Conservation (phyloP, 2,329 filamentous ascomycete species). For the Metarhizium album region DNA sequence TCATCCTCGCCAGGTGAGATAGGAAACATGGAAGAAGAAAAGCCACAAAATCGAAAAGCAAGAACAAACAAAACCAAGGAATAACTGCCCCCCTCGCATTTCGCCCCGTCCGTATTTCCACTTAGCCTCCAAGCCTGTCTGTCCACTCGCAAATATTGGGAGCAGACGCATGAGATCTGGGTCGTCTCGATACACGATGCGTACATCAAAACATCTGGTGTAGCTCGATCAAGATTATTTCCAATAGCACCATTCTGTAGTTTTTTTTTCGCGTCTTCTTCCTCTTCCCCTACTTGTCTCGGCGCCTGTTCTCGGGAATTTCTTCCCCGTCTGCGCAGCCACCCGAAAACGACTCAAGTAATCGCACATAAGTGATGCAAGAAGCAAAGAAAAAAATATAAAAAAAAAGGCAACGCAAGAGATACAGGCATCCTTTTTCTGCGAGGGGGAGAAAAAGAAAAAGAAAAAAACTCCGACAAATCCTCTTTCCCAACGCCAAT, state of each 20-base stretch:
- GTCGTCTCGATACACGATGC: neutral
- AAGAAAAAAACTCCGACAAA: slow-evolving; percentile 16
- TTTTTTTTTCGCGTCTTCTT: neutral
- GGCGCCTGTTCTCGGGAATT: neutral
- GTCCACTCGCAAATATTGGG: neutral
- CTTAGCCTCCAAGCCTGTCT: neutral
- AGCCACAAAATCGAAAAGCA: neutral
- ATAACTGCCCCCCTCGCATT: neutral
- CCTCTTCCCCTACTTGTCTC: neutral
- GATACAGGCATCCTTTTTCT: neutral
- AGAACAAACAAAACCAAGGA: neutral
- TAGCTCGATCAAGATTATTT: neutral
- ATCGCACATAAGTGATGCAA: neutral
- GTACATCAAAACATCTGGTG: neutral
- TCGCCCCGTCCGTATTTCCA: neutral
- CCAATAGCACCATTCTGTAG: neutral
- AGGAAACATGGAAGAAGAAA: neutral
- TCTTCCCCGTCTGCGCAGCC: neutral
- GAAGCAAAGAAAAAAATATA: neutral
- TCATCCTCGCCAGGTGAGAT: neutral
- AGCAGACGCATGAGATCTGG: neutral
- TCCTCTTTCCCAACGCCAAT: slow-evolving; percentile 21
- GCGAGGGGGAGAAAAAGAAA: slow-evolving; percentile 7
- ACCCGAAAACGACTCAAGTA: neutral
- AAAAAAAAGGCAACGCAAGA: neutral